These are phyloP conservation scores for Penicillium sp. DNA, from an alignment of 2,329 filamentous ascomycete genomes.

Conservation along the genomic window DNA sequence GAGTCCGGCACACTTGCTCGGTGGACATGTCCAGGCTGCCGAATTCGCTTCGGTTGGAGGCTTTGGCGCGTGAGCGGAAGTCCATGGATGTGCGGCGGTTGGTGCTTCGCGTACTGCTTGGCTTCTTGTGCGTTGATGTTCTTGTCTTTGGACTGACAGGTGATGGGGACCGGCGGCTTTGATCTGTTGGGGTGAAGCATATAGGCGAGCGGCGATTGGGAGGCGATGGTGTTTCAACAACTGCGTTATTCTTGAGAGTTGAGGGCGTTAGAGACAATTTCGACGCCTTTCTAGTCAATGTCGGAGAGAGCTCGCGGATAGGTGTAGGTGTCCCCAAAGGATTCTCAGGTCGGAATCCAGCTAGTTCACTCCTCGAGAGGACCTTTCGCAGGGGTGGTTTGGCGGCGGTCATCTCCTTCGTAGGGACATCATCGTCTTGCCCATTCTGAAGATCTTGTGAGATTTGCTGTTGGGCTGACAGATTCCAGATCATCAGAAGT, in stretches of 20 bases:
- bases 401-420: constrained; percentile 50
- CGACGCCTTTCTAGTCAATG: constrained; percentile 53
- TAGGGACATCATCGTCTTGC: constrained; percentile 39
- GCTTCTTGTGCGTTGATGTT: constrained; percentile 25
- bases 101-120: constrained; percentile 26
- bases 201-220: constrained; percentile 33
- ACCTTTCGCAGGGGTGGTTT: constrained; percentile 78
- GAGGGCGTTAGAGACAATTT: constrained; percentile 47
- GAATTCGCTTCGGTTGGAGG: constrained; percentile 38
- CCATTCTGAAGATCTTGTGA: constrained; percentile 28
- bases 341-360: constrained; percentile 62
- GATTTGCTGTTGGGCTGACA: constrained; percentile 34
- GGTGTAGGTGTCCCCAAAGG: constrained; percentile 42
- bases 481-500: constrained; percentile 73
- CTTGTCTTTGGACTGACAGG: constrained; percentile 36
- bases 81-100: constrained; percentile 49
- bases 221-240: constrained; percentile 32
- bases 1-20: constrained; percentile 54
- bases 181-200: constrained; percentile 24
- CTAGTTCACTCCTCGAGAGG: constrained; percentile 79
- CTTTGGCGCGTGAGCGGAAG: constrained; percentile 46
- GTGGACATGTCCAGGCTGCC: constrained; percentile 51
- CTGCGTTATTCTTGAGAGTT: constrained; percentile 28
- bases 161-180: constrained; percentile 36
- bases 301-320: constrained; percentile 46